Evolutionary conservation across 352 stramenopile species (phyloP).

Genomic region (Pythium inflatum): DNA sequence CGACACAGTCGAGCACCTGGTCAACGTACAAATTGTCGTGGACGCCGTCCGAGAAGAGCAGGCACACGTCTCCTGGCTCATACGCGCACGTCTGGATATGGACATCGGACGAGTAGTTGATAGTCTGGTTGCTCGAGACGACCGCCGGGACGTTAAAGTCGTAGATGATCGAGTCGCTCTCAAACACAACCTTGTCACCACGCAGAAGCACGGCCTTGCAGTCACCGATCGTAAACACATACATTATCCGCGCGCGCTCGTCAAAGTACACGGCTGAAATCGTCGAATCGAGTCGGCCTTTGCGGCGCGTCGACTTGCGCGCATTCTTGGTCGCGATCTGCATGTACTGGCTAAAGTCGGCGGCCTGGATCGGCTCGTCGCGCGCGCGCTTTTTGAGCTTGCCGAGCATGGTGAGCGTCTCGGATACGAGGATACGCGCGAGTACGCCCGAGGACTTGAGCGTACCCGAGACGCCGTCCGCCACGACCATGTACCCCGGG

Average conservation of each 20-base stretch:
- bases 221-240: slow-evolving; percentile 86
- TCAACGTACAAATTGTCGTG: slow-evolving; percentile 89
- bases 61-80: slow-evolving; percentile 75
- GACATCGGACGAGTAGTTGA: slow-evolving; percentile 78
- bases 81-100: slow-evolving; percentile 77
- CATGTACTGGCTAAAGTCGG: slow-evolving; percentile 72
- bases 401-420: slow-evolving; percentile 68
- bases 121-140: slow-evolving; percentile 83
- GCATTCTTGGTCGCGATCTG: slow-evolving; percentile 73
- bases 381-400: slow-evolving; percentile 72
- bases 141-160: slow-evolving; percentile 90
- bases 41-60: slow-evolving; percentile 87
- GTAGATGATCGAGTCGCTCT: slow-evolving; percentile 91
- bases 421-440: slow-evolving; percentile 73
- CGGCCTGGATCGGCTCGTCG: slow-evolving; percentile 53
- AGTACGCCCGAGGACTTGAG: slow-evolving; percentile 85
- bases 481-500: slow-evolving; percentile 84
- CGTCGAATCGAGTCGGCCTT: slow-evolving; percentile 83
- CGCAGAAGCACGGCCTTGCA: slow-evolving; percentile 88
- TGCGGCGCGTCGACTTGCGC: slow-evolving; percentile 72
- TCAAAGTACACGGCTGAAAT: slow-evolving; percentile 85
- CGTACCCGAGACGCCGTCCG: slow-evolving; percentile 85
- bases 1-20: slow-evolving; percentile 71
- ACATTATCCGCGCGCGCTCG: slow-evolving; percentile 69
- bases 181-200: slow-evolving; percentile 67